A percentile compares a stretch with the other conserved stretches of the same genome.
phyloP scores from a whole-genome alignment of 495 filamentous ascomycete genomes.

The Lasiosphaeria hispida region DNA sequence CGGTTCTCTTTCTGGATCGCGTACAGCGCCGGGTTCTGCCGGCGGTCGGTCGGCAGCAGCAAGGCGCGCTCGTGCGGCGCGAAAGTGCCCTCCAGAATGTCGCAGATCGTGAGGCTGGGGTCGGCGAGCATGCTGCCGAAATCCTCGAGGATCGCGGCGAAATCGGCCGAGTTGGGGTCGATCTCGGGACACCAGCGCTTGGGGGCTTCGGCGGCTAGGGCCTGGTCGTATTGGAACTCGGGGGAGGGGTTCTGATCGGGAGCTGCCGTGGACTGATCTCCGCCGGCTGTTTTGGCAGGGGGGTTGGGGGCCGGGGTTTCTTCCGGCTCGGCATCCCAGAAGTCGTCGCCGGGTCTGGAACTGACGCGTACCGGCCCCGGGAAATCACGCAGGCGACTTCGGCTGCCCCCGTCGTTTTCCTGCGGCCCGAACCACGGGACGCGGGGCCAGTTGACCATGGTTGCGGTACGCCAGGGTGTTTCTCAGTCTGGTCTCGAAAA shows the following conservation, averaged over 20 bases:
- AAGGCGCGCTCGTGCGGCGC: conserved; percentile 16
- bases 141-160: conserved; percentile 4
- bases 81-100: conserved; percentile 20
- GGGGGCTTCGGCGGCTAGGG: not conserved
- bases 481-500: too few species aligned
- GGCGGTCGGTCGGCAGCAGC: conserved; percentile 16
- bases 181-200: conserved; percentile 20
- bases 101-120: conserved; percentile 8
- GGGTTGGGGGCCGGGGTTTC: too few species aligned
- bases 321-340: too few species aligned
- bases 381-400: too few species aligned
- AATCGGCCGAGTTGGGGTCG: conserved; percentile 10
- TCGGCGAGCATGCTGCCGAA: conserved; percentile 9
- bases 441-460: too few species aligned
- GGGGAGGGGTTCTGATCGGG: not conserved
- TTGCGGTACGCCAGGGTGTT: too few species aligned
- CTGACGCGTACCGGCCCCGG: too few species aligned
- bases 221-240: conserved; percentile 6
- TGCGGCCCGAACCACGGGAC: too few species aligned
- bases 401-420: too few species aligned
- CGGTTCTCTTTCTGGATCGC: conserved; percentile 21
- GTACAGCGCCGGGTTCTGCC: conserved; percentile 13
- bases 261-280: too few species aligned
- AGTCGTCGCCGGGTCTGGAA: too few species aligned
- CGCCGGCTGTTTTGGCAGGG: too few species aligned